Evolutionary conservation across 768 basidiomycete genomes (phyloP).

Genomic region (Podaxis sp.): DNA sequence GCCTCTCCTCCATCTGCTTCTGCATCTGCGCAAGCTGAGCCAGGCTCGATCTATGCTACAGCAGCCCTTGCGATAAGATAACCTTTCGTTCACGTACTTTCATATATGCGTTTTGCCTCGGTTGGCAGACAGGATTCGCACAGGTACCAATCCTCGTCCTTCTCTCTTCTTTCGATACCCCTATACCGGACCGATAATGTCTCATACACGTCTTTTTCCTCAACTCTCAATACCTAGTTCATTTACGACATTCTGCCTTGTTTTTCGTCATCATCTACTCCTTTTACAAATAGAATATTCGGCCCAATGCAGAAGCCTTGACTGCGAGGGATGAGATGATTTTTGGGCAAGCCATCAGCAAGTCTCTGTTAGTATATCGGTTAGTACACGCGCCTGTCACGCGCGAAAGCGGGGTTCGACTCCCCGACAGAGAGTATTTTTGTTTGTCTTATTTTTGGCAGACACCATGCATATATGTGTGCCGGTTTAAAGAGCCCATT

Average conservation of each 20-base stretch:
- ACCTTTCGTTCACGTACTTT: neutral
- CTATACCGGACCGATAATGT: too few relatives aligned
- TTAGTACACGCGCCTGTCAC: slow-evolving; percentile 16
- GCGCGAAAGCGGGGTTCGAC: slow-evolving; percentile 23
- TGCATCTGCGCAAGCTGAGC: neutral
- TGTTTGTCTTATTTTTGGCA: too few relatives aligned
- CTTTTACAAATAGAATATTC: too few relatives aligned
- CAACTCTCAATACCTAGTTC: too few relatives aligned
- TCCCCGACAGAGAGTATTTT: slow-evolving; percentile 19
- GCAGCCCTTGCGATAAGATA: neutral
- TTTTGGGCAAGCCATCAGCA: too few relatives aligned
- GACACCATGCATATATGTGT: too few relatives aligned
- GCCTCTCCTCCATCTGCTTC: slow-evolving; percentile 16
- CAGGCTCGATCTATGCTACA: neutral
- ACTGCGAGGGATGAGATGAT: too few relatives aligned
- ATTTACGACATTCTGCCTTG: too few relatives aligned
- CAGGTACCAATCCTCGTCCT: neutral
- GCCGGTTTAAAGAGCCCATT: too few relatives aligned
- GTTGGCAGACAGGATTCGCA: neutral
- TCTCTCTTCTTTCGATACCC: neutral
- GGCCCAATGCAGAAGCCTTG: too few relatives aligned
- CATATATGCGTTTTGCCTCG: neutral
- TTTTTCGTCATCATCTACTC: too few relatives aligned
- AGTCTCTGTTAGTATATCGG: slow-evolving; percentile 15
- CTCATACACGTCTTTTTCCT: too few relatives aligned